Conservation (phyloP, 345 rosid species). For the Eucalyptus guilfoylei region DNA sequence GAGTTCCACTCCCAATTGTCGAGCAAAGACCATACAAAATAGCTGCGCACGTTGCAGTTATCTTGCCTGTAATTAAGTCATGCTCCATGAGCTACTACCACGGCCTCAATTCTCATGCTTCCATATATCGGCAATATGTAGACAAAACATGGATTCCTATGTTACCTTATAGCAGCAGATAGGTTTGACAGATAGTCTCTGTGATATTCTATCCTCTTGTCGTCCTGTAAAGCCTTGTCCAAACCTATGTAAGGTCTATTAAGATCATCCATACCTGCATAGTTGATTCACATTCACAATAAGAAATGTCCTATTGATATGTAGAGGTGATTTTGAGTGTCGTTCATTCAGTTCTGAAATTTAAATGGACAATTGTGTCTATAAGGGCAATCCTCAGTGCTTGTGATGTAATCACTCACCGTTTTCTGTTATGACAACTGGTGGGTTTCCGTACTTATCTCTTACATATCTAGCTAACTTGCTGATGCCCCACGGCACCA, state of each 20-base stretch:
- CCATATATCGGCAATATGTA: neutral
- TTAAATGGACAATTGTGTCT: neutral
- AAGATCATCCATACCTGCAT: conserved; percentile 75
- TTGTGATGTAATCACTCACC: conserved; percentile 17
- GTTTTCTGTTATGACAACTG: conserved; percentile 65
- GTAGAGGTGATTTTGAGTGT: neutral
- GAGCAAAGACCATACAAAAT: conserved; percentile 80
- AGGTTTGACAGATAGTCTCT: conserved; percentile 78
- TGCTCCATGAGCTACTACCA: neutral
- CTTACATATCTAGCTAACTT: conserved; percentile 44
- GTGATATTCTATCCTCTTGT: conserved; percentile 71
- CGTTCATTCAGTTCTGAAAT: neutral
- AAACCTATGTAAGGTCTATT: conserved; percentile 39
- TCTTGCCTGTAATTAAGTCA: conserved; percentile 32
- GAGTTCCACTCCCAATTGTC: conserved; percentile 99
- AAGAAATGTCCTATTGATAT: neutral
- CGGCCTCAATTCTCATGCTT: neutral
- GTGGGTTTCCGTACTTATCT: conserved; percentile 73
- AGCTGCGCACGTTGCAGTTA: conserved; percentile 52
- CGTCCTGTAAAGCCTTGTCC: conserved; percentile 63
- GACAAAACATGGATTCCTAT: neutral
- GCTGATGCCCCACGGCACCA: conserved; percentile 85
- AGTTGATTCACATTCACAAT: neutral
- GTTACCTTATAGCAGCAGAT: conserved; percentile 78
- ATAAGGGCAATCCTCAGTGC: neutral